These are phyloP conservation scores for Cardamine resedifolia DNA, from an alignment of 345 rosid species.

Conservation along the genomic window DNA sequence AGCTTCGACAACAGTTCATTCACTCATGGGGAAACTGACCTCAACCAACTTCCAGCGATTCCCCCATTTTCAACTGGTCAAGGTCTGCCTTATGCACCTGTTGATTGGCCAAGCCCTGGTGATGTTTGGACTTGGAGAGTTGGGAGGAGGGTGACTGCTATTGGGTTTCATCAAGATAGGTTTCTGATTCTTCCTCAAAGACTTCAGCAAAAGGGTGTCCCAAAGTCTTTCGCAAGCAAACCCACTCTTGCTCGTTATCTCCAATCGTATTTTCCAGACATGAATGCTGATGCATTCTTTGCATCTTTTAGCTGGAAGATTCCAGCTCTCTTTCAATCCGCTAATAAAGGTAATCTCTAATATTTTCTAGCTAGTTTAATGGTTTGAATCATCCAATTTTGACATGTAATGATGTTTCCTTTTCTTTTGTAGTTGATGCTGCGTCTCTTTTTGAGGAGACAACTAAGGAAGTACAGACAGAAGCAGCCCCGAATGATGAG, in stretches of 20 bases:
- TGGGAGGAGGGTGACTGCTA: constrained; percentile 59
- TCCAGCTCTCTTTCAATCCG: constrained; percentile 48
- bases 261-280: constrained; percentile 47
- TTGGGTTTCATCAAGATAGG: constrained; percentile 65
- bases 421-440: constrained; percentile 32
- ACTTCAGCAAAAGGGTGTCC: constrained; percentile 32
- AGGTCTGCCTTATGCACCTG: constrained; percentile 38
- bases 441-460: constrained; percentile 42
- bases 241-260: constrained; percentile 53
- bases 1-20: constrained; percentile 27
- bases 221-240: constrained; percentile 65
- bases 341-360: constrained; percentile 42
- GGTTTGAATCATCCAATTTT: neutral
- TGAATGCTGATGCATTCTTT: constrained; percentile 62
- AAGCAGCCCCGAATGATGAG: constrained; percentile 7
- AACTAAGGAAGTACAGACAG: constrained; percentile 24
- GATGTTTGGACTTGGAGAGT: constrained; percentile 65
- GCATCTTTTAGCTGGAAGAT: constrained; percentile 82
- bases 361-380: neutral
- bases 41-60: constrained; percentile 37
- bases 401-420: neutral
- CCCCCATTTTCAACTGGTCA: constrained; percentile 33
- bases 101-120: constrained; percentile 40
- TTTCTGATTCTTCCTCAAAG: constrained; percentile 59
- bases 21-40: constrained; percentile 35